phyloP scores from a whole-genome alignment of 805 yeast genomes.

The Ogataea corticis region DNA sequence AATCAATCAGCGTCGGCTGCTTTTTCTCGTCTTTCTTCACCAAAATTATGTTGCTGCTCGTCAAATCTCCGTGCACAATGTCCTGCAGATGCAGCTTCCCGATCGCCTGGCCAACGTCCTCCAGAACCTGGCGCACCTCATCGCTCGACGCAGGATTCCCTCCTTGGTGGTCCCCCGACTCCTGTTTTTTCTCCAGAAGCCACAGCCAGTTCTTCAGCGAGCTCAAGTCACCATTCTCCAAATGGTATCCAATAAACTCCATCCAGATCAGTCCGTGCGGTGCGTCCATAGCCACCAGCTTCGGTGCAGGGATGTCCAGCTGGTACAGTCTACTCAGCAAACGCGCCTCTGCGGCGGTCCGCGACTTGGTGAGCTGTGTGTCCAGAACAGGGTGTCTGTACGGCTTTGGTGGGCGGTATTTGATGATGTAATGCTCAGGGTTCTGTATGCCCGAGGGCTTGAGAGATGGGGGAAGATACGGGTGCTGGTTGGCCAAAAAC shows the following conservation, averaged over 20 bases:
- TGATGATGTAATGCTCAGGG: conserved; percentile 55
- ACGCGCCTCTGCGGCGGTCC: conserved; percentile 85
- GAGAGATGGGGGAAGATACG: conserved; percentile 48
- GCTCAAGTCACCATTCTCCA: conserved; percentile 54
- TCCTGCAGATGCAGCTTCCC: conserved; percentile 74
- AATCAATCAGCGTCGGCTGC: conserved; percentile 77
- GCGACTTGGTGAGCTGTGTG: conserved; percentile 66
- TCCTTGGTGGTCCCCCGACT: conserved; percentile 11
- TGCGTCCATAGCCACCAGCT: conserved; percentile 73
- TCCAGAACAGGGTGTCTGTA: conserved; percentile 88
- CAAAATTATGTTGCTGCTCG: conserved; percentile 82
- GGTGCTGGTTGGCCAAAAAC: conserved; percentile 62
- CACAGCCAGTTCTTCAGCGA: conserved; percentile 75
- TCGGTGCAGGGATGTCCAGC: conserved; percentile 69
- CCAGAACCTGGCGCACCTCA: conserved; percentile 46
- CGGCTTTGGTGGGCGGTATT: conserved; percentile 86
- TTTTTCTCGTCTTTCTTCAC: conserved; percentile 15
- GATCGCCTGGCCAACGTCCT: conserved; percentile 62
- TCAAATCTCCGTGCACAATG: conserved; percentile 90
- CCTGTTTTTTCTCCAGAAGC: conserved; percentile 47
- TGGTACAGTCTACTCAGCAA: conserved; percentile 57
- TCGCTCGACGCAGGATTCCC: conserved; percentile 27
- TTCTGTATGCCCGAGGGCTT: conserved; percentile 29
- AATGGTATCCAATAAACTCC: conserved; percentile 66
- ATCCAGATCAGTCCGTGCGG: conserved; percentile 83